Evolutionary conservation across 768 basidiomycete genomes (phyloP), one percentile per base, ranked within the genome.

Genomic region (Termitomyces sp.): DNA sequence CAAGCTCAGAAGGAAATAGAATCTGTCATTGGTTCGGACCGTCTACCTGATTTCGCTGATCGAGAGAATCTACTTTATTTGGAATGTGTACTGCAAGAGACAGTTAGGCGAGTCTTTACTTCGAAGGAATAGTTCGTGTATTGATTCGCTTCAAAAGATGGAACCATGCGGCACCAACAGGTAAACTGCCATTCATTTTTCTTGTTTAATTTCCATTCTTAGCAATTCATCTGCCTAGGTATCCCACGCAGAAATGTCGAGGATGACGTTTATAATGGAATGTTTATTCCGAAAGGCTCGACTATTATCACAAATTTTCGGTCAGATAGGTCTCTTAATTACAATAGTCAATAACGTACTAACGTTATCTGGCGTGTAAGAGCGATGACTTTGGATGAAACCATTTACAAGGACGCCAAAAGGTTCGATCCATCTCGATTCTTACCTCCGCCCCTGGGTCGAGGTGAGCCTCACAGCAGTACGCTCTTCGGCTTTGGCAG

Each of bases 1-100:
- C 50, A 41, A 38, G 68, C 68, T 5, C 63, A 65, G 3, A 54
- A 26, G 40, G 68, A 69, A 50, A 49, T 69, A 8, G 63, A 67
- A 35, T 22, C 26, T 16, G 63, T 67, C 10, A 59, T 69, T 10
- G 68, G 68, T 2, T 22, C 38, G 0, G 53, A 63, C 40, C 58
- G 62, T 22, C 44, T 56, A 0, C 44, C 57, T 62, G 45, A 52
- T 22, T 58, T 66, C 30, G 50, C 54, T 18, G 66, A 69, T 47
- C 32, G 60, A 18, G 51, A 52, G 10, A 52, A 40, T 24, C n/a
- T 70, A 5, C 63, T 66, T 3, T 70, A 65, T 56, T n/a, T 70
- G n/a, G 60, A 63, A 49, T 54, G 54, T 30, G 2, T 65, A 11
- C 8, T 63, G 38, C 60, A 61, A 40, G 63, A 63, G 49, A 50